phyloP scores from a whole-genome alignment of 371 early-diverging fungal species.

The Saksenaea vasiformis region DNA sequence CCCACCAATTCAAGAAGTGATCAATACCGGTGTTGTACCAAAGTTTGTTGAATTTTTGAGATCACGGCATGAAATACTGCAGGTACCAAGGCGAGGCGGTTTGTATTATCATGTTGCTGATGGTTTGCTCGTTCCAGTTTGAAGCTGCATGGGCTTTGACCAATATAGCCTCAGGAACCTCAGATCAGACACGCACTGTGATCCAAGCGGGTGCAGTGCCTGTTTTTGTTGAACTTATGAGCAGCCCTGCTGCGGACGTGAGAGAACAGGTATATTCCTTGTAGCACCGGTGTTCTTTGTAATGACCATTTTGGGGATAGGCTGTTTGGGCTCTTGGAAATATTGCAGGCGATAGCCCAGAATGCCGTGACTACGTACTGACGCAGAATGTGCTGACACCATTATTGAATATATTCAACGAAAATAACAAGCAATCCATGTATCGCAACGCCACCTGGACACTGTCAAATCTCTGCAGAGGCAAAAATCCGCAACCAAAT shows the following conservation, averaged over 20 bases:
- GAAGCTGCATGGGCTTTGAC: conserved; percentile 99
- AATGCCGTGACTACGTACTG: conserved; percentile 92
- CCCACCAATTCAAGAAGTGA: conserved; percentile 98
- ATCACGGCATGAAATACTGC: conserved; percentile 75
- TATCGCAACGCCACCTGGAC: conserved; percentile 98
- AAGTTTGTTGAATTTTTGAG: conserved; percentile 93
- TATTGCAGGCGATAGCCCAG: conserved; percentile 98
- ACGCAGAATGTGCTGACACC: conserved; percentile 81
- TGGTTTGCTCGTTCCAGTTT: conserved; percentile 60
- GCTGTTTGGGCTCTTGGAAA: conserved; percentile 99
- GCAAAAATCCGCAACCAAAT: conserved; percentile 94
- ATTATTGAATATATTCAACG: conserved; percentile 80
- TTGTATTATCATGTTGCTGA: not conserved
- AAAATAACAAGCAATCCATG: conserved; percentile 86
- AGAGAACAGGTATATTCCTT: conserved; percentile 82
- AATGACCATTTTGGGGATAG: conserved; percentile 23
- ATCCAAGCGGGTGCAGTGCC: conserved; percentile 93
- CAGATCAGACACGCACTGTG: conserved; percentile 92
- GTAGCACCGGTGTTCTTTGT: not conserved
- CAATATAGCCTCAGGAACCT: conserved; percentile 99
- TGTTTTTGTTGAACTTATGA: conserved; percentile 86
- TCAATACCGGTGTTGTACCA: conserved; percentile 91
- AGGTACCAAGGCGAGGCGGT: conserved; percentile 57
- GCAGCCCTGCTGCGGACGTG: conserved; percentile 83
- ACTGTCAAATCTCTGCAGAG: conserved; percentile 97